Conservation (phyloP, 148 eudicot species). For the Nepenthes mirabilis region DNA sequence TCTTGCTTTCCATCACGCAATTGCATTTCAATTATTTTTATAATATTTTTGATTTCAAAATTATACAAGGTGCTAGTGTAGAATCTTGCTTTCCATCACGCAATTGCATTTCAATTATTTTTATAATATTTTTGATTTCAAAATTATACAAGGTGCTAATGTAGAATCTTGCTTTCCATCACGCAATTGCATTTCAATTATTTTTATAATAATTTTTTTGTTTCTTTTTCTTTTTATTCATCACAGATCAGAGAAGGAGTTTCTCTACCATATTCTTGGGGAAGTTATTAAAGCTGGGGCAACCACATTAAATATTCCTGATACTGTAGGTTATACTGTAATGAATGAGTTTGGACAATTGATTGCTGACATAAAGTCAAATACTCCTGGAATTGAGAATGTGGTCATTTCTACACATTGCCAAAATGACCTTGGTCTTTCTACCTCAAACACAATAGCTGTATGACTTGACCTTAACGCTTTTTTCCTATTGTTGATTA, state of each 20-base stretch:
- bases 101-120: no score
- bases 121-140: no score
- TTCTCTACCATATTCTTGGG: conserved; percentile 73
- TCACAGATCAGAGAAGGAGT: conserved; percentile 79
- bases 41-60: neutral
- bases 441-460: conserved; percentile 79
- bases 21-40: no score
- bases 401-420: conserved; percentile 91
- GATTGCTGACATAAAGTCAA: conserved; percentile 81
- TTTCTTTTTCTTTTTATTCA: conserved; percentile 1
- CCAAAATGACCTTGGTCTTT: conserved; percentile 96
- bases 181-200: neutral
- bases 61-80: no score
- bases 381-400: conserved; percentile 87
- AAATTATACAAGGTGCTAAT: no score
- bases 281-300: conserved; percentile 96
- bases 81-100: no score
- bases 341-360: conserved; percentile 77
- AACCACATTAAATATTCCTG: conserved; percentile 87
- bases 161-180: neutral
- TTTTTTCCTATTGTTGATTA: neutral
- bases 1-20: no score
- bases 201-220: neutral
- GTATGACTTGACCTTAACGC: conserved; percentile 25
- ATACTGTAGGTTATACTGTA: conserved; percentile 78